These are phyloP conservation scores for Beauveria australis DNA, from an alignment of 2,329 filamentous ascomycete species.

Conservation along the genomic window DNA sequence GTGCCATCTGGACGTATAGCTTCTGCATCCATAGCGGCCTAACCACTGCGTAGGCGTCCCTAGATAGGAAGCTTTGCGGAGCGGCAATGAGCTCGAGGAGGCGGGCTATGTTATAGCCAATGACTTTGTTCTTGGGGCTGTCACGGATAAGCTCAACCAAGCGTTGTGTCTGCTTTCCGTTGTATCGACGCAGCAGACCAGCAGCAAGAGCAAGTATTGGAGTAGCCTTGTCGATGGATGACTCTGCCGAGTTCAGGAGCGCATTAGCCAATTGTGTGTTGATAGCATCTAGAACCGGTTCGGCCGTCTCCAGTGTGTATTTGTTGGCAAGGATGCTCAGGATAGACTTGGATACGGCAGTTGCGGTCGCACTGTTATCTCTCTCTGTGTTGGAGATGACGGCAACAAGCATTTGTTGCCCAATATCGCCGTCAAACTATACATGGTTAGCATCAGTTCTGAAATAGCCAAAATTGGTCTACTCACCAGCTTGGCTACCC, in stretches of 20 bases:
- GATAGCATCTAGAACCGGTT: slow-evolving; percentile 19
- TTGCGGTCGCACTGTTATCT: slow-evolving; percentile 19
- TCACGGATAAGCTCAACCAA: slow-evolving; percentile 28
- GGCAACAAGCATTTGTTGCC: slow-evolving; percentile 26
- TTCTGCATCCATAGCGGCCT: slow-evolving; percentile 42
- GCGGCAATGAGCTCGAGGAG: slow-evolving; percentile 35
- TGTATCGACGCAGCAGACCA: slow-evolving; percentile 31
- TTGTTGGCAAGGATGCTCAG: slow-evolving; percentile 38
- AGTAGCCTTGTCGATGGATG: slow-evolving; percentile 20
- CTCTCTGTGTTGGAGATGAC: slow-evolving; percentile 16
- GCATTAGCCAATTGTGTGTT: slow-evolving; percentile 19
- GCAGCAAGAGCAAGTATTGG: slow-evolving; percentile 28
- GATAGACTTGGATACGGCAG: slow-evolving; percentile 23
- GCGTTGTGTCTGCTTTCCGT: slow-evolving; percentile 25
- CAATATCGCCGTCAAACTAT: slow-evolving; percentile 30
- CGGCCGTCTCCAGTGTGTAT: slow-evolving; percentile 28
- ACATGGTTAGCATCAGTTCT: slow-evolving; percentile 10
- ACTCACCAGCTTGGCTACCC: slow-evolving; percentile 28
- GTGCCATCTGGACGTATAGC: slow-evolving; percentile 37
- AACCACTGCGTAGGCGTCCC: slow-evolving; percentile 34
- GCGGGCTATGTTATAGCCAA: slow-evolving; percentile 33
- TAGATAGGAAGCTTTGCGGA: slow-evolving; percentile 28
- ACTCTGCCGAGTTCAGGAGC: slow-evolving; percentile 8
- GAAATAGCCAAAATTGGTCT: neutral
- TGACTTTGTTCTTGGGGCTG: slow-evolving; percentile 24